Percentiles rank a stretch among this genome's conserved stretches.
These are phyloP conservation scores for Puya raimondii DNA, from an alignment of 176 grass and related monocot species.

Conservation along the genomic window DNA sequence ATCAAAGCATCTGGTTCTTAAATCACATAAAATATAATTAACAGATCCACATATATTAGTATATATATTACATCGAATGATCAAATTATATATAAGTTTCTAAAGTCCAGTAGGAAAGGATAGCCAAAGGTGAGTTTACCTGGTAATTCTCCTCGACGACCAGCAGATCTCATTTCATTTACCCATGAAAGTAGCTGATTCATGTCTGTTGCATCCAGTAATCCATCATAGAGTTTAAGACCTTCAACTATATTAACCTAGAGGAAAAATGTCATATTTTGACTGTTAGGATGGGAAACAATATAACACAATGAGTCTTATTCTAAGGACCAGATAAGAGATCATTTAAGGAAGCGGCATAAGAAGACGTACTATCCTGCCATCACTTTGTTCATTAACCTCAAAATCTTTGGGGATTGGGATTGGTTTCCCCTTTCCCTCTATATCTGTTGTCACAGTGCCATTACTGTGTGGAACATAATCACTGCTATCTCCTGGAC, in stretches of 20 bases:
- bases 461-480: background rate
- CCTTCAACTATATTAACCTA: slow-evolving; percentile 90
- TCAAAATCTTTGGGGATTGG: slow-evolving; percentile 37
- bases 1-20: too few relatives aligned
- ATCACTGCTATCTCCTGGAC: background rate
- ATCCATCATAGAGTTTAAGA: slow-evolving; percentile 78
- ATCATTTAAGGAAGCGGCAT: background rate
- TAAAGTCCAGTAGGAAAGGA: background rate
- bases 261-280: slow-evolving; percentile 11
- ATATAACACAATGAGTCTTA: background rate
- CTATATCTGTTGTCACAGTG: background rate
- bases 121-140: slow-evolving; percentile 31
- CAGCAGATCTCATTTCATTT: slow-evolving; percentile 73
- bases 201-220: slow-evolving; percentile 46
- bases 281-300: background rate
- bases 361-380: slow-evolving; percentile 31
- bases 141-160: slow-evolving; percentile 39
- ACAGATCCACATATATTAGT: too few relatives aligned
- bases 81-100: too few relatives aligned
- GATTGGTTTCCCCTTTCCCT: slow-evolving; percentile 31
- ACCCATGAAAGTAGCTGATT: slow-evolving; percentile 53
- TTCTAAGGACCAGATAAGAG: background rate
- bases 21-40: too few relatives aligned
- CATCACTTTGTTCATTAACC: slow-evolving; percentile 55
- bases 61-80: too few relatives aligned